Conservation (phyloP, 208 protist species). For the Lotmaria passim region DNA sequence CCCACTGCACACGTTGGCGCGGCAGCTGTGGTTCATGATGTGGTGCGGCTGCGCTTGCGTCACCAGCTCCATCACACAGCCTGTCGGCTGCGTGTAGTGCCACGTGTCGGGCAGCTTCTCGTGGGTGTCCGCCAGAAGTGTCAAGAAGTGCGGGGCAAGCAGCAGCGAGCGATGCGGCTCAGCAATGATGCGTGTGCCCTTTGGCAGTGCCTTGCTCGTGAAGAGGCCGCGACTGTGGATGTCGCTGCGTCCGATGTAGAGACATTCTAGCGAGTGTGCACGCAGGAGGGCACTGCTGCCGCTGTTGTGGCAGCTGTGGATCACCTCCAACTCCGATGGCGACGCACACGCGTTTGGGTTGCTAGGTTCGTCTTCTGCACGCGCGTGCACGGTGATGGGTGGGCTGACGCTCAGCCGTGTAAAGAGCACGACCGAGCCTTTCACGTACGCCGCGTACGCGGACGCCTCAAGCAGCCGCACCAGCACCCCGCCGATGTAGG, state of each 20-base stretch:
- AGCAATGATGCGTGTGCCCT: constrained; percentile 66
- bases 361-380: not conserved
- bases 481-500: constrained; percentile 20
- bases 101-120: constrained; percentile 68
- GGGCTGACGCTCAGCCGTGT: constrained; percentile 46
- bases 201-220: constrained; percentile 35
- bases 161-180: constrained; percentile 63
- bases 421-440: constrained; percentile 54
- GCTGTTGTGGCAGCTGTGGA: not conserved
- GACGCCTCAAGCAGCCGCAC: constrained; percentile 30
- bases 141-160: constrained; percentile 46
- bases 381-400: constrained; percentile 10
- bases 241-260: constrained; percentile 67
- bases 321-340: too few relatives aligned
- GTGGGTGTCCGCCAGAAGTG: constrained; percentile 65
- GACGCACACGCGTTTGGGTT: not conserved
- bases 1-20: constrained; percentile 64
- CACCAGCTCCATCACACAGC: constrained; percentile 63
- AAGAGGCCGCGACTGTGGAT: constrained; percentile 80
- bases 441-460: constrained; percentile 62
- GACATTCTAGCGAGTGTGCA: constrained; percentile 36
- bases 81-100: constrained; percentile 81
- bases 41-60: constrained; percentile 71
- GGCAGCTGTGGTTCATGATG: constrained; percentile 81
- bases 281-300: constrained; percentile 28